These are phyloP conservation scores for Globisporangium cylindrosporum DNA, from an alignment of 352 stramenopile genomes.

Conservation along the genomic window DNA sequence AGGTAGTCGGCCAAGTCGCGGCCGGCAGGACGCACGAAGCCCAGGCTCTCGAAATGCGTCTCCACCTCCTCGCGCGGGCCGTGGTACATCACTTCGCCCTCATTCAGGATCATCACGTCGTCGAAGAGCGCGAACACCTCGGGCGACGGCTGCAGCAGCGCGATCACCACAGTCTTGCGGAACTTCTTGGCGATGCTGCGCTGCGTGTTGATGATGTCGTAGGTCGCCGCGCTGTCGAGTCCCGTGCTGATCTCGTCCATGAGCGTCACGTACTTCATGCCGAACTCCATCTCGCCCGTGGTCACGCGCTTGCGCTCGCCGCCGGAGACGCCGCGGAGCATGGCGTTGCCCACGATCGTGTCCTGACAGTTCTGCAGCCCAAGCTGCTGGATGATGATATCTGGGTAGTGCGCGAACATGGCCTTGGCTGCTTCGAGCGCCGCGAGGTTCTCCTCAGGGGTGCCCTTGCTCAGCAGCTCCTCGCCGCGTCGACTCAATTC, in stretches of 20 bases:
- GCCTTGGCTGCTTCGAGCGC: conserved; percentile 12
- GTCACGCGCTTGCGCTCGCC: conserved; percentile 72
- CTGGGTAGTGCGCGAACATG: conserved; percentile 22
- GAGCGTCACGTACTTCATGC: conserved; percentile 66
- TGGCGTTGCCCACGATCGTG: conserved; percentile 51
- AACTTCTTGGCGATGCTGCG: conserved; percentile 39
- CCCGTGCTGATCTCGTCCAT: conserved; percentile 92
- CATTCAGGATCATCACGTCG: conserved; percentile 77
- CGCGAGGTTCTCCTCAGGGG: conserved; percentile 24
- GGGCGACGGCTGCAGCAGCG: conserved; percentile 79
- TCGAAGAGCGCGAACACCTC: conserved; percentile 91
- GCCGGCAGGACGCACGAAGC: conserved; percentile 15
- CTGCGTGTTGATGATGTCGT: conserved; percentile 85
- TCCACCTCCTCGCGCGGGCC: conserved; percentile 16
- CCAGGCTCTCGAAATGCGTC: conserved; percentile 23
- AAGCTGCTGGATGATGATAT: conserved; percentile 33
- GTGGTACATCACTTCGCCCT: conserved; percentile 28
- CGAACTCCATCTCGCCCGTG: conserved; percentile 80
- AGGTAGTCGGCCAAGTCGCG: conserved; percentile 28
- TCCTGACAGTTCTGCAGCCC: conserved; percentile 27
- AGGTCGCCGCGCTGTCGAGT: conserved; percentile 88
- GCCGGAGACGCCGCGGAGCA: conserved; percentile 57
- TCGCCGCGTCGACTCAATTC: conserved; percentile 7
- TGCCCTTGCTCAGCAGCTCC: conserved; percentile 15
- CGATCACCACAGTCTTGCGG: conserved; percentile 37